phyloP scores from a whole-genome alignment of 768 basidiomycete genomes.

The Tubosaeta sp. region DNA sequence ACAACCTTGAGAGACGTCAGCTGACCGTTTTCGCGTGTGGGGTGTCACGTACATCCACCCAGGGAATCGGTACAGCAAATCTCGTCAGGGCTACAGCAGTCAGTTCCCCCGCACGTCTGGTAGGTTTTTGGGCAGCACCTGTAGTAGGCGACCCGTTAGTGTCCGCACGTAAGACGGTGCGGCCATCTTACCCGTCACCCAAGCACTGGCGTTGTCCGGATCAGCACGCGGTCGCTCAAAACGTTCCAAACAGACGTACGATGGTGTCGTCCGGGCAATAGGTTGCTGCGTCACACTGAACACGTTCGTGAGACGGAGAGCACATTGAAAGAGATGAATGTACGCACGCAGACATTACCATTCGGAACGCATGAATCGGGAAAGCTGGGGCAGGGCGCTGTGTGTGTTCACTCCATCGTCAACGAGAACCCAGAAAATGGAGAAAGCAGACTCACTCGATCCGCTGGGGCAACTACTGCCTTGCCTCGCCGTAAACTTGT shows the following conservation, averaged over 20 bases:
- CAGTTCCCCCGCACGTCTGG: conserved; percentile 10
- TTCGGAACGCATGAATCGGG: conserved; percentile 13
- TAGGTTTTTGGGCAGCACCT: conserved; percentile 18
- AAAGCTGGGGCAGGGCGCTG: conserved; percentile 19
- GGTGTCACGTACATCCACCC: conserved; percentile 20
- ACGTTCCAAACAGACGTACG: conserved; percentile 5
- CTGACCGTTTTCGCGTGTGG: neutral
- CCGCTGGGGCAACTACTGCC: conserved; percentile 9
- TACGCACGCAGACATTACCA: conserved; percentile 20
- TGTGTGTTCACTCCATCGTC: neutral
- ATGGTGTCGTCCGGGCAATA: conserved; percentile 15
- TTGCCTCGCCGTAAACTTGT: conserved; percentile 6
- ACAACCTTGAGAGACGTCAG: conserved; percentile 17
- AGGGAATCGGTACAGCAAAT: conserved; percentile 19
- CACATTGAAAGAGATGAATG: no score
- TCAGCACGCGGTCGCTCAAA: neutral
- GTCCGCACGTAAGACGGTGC: neutral
- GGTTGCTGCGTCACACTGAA: conserved; percentile 7
- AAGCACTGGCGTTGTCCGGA: conserved; percentile 7
- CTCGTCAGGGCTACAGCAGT: conserved; percentile 10
- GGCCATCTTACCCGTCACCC: conserved; percentile 5
- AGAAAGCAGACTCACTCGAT: conserved; percentile 8
- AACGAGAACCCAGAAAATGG: neutral
- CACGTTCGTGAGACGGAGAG: neutral
- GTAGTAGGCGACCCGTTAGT: neutral